Conservation (phyloP, 305 asterid genomes). For the Solanum hybrid region DNA sequence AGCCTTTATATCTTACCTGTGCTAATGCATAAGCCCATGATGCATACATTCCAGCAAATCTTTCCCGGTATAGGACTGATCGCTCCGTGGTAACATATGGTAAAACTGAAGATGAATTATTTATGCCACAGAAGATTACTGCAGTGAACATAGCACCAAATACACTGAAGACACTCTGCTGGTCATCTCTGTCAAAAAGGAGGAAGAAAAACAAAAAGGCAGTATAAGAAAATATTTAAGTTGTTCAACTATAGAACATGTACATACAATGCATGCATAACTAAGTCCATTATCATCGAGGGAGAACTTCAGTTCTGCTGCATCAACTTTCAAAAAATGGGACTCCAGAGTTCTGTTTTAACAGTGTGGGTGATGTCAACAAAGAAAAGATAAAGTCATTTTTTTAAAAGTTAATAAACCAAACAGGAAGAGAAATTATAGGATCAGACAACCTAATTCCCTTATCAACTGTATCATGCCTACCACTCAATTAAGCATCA, state of each 20-base stretch:
- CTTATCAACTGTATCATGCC: not conserved
- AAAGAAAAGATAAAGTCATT: not conserved
- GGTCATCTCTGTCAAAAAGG: conserved; percentile 28
- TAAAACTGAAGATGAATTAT: conserved; percentile 37
- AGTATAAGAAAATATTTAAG: not conserved
- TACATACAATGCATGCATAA: not conserved
- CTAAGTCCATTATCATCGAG: not conserved
- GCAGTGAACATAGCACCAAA: conserved; percentile 39
- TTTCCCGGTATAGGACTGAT: conserved; percentile 44
- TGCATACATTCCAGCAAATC: conserved; percentile 52
- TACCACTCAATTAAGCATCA: not conserved
- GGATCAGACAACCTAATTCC: not conserved
- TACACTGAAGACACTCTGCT: conserved; percentile 39
- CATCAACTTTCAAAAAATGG: not conserved
- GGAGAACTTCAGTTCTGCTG: not conserved
- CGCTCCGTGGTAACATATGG: conserved; percentile 42
- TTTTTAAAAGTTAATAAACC: not conserved
- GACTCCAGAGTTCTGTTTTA: not conserved
- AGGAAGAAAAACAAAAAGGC: not conserved
- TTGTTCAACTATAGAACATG: not conserved
- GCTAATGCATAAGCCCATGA: conserved; percentile 50
- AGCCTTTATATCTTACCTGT: conserved; percentile 29
- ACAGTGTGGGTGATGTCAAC: not conserved
- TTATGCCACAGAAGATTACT: conserved; percentile 41
- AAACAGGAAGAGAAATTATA: not conserved